Conservation (phyloP, 352 stramenopile genomes). For the Globisporangium alternatum region DNA sequence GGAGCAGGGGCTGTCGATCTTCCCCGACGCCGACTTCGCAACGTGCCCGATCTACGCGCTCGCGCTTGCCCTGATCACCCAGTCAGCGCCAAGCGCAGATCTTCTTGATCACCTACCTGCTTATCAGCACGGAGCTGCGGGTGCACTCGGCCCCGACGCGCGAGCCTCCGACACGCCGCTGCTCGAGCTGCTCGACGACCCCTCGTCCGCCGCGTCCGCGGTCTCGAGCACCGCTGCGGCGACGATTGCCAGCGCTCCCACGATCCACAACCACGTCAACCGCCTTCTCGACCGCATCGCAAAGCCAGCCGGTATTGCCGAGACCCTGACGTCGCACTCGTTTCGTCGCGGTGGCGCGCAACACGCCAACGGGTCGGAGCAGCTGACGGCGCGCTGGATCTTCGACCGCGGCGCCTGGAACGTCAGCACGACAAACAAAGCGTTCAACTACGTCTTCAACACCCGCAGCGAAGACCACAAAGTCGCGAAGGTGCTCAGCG, state of each 20-base stretch:
- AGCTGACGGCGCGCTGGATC: background rate
- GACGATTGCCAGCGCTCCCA: no score
- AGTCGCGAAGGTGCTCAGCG: background rate
- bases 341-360: background rate
- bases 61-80: background rate
- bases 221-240: no score
- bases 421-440: background rate
- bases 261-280: no score
- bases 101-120: background rate
- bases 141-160: no score
- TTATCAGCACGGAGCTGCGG: no score
- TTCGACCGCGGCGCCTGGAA: background rate
- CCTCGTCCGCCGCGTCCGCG: no score
- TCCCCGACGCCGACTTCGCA: no score
- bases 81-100: background rate
- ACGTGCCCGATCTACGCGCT: background rate
- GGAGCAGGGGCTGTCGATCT: no score
- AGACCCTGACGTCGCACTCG: background rate
- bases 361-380: background rate
- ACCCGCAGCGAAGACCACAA: background rate
- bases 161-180: no score
- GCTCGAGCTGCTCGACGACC: no score
- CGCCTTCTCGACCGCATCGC: no score
- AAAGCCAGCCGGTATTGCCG: background rate
- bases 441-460: background rate